A percentile compares a stretch with the other conserved stretches of the same genome.
These are phyloP conservation scores for Avena insularis DNA, from an alignment of 176 grass and related monocot genomes.

Conservation along the genomic window DNA sequence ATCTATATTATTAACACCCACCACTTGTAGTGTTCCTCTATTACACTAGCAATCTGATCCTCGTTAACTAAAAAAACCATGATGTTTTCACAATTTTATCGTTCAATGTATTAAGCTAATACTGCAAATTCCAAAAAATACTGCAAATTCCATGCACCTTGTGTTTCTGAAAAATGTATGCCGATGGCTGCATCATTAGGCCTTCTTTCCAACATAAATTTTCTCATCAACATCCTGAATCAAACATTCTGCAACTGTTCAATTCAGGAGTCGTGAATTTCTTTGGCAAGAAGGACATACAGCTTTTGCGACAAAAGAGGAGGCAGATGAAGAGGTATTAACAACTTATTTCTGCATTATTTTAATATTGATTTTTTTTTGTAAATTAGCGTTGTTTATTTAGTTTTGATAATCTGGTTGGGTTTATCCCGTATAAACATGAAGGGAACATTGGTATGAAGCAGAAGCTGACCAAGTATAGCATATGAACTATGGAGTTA, in stretches of 20 bases:
- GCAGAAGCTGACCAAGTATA: conserved; percentile 1
- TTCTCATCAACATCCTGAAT: background rate
- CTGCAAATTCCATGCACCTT: background rate
- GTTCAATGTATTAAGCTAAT: background rate
- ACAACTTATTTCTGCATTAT: background rate
- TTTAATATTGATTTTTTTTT: background rate
- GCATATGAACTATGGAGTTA: background rate
- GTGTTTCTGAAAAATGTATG: background rate
- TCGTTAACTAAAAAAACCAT: background rate
- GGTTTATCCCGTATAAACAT: conserved; percentile 12
- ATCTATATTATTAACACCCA: background rate
- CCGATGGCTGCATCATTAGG: background rate
- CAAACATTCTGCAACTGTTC: conserved; percentile 32
- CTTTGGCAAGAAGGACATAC: conserved; percentile 98
- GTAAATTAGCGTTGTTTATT: background rate
- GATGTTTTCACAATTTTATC: background rate
- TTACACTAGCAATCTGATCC: background rate
- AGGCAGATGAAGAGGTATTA: conserved; percentile 87
- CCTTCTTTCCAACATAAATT: background rate
- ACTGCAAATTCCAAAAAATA: background rate
- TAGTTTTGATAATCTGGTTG: background rate
- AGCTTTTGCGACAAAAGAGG: conserved; percentile 90
- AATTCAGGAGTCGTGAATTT: conserved; percentile 89
- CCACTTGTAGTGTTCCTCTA: background rate
- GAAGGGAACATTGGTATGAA: conserved; percentile 6